Conservation (phyloP, 139 green algal genomes). For the Chlamydomonas incerta region DNA sequence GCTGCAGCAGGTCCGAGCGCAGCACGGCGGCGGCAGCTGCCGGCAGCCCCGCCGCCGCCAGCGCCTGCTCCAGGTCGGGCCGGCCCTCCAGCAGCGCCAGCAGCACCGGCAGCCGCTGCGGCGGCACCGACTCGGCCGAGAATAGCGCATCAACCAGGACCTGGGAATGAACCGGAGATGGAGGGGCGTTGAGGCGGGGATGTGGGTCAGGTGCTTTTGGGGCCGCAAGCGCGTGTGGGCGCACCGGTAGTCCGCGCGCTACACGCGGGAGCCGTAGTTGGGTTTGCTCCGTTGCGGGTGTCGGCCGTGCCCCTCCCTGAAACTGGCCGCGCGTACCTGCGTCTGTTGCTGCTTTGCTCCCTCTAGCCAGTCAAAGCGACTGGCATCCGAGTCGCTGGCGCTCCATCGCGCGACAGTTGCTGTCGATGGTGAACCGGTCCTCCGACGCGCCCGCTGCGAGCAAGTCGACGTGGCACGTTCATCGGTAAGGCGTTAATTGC, state of each 20-base stretch:
- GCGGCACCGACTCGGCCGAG: not conserved
- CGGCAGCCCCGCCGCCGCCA: not conserved
- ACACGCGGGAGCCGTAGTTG: not conserved
- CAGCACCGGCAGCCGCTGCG: constrained; percentile 7
- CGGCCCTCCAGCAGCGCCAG: constrained; percentile 32
- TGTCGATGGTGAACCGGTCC: not conserved
- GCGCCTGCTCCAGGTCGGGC: not conserved
- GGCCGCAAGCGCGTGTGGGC: too few species aligned
- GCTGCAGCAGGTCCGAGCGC: constrained; percentile 5
- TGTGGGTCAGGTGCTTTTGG: not conserved
- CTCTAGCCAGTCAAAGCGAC: constrained; percentile 15
- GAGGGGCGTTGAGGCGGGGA: not conserved
- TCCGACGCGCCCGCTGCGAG: constrained; percentile 8
- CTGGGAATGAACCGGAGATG: not conserved
- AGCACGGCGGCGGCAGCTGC: not conserved
- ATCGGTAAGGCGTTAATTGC: too few species aligned
- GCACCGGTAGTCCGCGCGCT: too few species aligned
- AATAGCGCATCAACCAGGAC: not conserved
- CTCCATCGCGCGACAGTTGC: not conserved
- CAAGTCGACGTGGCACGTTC: not conserved
- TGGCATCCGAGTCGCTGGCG: not conserved
- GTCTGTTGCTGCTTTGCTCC: constrained; percentile 9
- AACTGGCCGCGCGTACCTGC: not conserved
- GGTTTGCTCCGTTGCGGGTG: too few species aligned
- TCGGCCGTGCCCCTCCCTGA: too few species aligned